A percentile compares a stretch with the other conserved stretches of the same genome.
These are phyloP conservation scores for Cydonia oblonga DNA, from an alignment of 331 rosid species.

Conservation along the genomic window DNA sequence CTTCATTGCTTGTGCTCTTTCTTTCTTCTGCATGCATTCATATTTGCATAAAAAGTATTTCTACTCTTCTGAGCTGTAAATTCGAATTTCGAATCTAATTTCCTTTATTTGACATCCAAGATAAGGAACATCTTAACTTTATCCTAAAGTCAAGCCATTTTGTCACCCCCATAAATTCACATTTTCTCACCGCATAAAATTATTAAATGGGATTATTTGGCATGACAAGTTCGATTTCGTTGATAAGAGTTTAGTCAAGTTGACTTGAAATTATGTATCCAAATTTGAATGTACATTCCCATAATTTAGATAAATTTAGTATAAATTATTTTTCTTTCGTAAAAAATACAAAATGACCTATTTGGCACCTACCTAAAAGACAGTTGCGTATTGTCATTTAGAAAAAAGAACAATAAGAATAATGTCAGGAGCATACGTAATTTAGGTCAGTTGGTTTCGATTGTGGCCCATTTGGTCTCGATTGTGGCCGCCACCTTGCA, in stretches of 20 bases:
- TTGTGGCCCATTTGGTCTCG: background rate
- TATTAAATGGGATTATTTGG: too few species aligned
- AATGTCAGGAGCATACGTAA: background rate
- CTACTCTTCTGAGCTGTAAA: background rate
- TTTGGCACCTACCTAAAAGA: background rate
- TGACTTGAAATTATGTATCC: background rate
- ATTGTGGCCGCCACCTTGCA: background rate
- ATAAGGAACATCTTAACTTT: constrained; percentile 12
- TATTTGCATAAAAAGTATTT: background rate
- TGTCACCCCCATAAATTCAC: background rate
- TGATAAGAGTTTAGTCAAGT: too few species aligned
- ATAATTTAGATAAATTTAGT: too few species aligned
- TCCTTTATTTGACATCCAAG: background rate
- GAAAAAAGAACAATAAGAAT: too few species aligned
- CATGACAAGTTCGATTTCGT: too few species aligned
- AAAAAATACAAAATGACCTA: background rate
- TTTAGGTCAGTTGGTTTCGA: background rate
- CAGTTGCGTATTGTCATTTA: background rate
- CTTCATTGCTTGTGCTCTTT: background rate
- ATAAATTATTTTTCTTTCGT: too few species aligned
- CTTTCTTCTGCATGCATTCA: background rate
- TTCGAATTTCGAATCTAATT: background rate
- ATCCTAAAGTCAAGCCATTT: constrained; percentile 16
- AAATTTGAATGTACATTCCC: background rate
- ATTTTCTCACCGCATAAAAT: too few species aligned